Base-by-base conservation (phyloP, 257 asterid species). In the Solanum habrochaites region DNA sequence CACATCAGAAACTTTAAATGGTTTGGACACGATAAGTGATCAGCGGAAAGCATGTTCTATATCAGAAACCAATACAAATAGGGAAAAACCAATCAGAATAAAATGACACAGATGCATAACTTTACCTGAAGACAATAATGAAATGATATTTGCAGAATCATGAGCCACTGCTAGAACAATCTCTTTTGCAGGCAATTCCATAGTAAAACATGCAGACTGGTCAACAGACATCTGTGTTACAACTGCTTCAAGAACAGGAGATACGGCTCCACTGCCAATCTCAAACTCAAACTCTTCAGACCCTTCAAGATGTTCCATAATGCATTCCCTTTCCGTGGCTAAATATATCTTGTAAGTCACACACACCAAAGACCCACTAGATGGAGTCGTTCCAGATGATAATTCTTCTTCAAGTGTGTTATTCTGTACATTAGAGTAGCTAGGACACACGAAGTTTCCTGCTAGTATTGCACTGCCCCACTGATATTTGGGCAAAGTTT, bases 231-330 rank as follows among this genome's bases (percentile, higher is more conserved):
- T 94, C 89, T 95, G 98, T 35, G 90, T 88, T 60, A 94, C 94
- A 85, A 91, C 93, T 74, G 93, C 91, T 91, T 95, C 99, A 86
- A 97, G 86, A 88, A 84, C 87, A 83, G 99, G 92, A 69, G 91
- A 87, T 56, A 93, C 95, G 12, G 95, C 94, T 91, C 94, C 98
- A 83, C 89, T 94, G 73, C 99, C 98, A 18, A 94, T 91, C 93
- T 95, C 99, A 89, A 97, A 97, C 87, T 97, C 99, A 88, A 95
- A 97, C 77, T 93, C 96, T 83, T 95, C 96, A 85, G 91, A 91
- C 91, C 98, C 92, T 93, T 97, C 99, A 42, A 97, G 91, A 88
- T 86, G 91, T 87, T 94, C 96, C 91, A 93, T 97, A 85, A 75
- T 31, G 78, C 83, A 25, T 31, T 92, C 95, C 62, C 90, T 92